Evolutionary conservation across 1,284 basidiomycete genomes (phyloP), one percentile per base, ranked within the genome.

Genomic region (Trichosporon coremiiforme): DNA sequence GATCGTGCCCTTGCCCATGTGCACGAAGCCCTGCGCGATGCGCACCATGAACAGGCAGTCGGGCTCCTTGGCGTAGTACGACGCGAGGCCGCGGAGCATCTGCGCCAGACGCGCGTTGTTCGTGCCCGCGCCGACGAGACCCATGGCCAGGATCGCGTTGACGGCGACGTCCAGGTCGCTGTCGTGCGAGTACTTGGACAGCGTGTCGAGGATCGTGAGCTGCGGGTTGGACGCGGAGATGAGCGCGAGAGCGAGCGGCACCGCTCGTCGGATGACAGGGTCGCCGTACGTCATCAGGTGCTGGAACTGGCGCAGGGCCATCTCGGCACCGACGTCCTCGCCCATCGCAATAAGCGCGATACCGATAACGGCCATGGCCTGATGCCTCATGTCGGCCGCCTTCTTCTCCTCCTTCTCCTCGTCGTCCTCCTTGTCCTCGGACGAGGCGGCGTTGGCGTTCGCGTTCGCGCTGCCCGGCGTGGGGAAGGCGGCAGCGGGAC

Each of bases 181-280:
- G 86, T 99, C 97, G 86, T 99, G 97, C 75, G 94, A 97, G 86
- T 99, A 99, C 83, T 97, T 98, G n/a, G 95, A 98, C 7, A 99
- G 89, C 0, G 95, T 98, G 83, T 99, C 97, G 75, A 99, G 90
- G 73, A 99, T 92, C 35, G 92, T 87, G n/a, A 98, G 88, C 83
- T 94, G 92, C 17, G 97, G 97, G 84, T 99, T 98, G 68, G 97
- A 99, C 17, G 94, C 90, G 81, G 91, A 94, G 80, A 98, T 89
- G 67, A 99, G 89, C 71, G 94, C 96, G 64, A 99, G 90, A 6
- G 96, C 97, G 6, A 99, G 89, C 17, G 97, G 97, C n/a, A 99
- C 92, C 0, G 92, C 87, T 86, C 93, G 92, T 41, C 97, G 90
- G 77, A 99, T 95, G 70, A 90, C 86, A 1, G 95, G 93, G 78